A percentile compares a stretch with the other conserved stretches of the same genome.
These are phyloP conservation scores for Fusarium begoniae DNA, from an alignment of 2,329 filamentous ascomycete genomes.

Conservation along the genomic window DNA sequence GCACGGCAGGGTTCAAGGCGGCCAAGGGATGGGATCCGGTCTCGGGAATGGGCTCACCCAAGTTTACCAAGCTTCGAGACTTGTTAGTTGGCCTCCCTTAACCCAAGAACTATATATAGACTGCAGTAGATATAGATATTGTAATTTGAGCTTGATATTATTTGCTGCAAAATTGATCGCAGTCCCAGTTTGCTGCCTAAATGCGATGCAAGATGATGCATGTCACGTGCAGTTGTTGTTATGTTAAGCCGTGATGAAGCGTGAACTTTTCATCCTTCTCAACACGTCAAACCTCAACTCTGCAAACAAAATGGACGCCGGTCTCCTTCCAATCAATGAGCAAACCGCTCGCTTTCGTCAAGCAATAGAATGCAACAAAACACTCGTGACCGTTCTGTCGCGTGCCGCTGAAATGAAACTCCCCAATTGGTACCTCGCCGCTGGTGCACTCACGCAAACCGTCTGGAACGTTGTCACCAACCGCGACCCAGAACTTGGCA, in stretches of 20 bases:
- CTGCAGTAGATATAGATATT: background rate
- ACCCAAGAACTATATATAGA: rapidly evolving
- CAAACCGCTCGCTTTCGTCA: conserved; percentile 39
- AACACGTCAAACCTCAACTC: background rate
- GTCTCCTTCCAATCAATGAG: conserved; percentile 40
- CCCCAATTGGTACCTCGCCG: conserved; percentile 50
- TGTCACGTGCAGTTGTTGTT: conserved; percentile 1
- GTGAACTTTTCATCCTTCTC: conserved; percentile 3
- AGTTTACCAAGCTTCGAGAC: background rate
- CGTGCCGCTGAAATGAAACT: conserved; percentile 41
- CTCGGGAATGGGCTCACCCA: background rate
- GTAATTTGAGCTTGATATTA: background rate
- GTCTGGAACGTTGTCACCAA: conserved; percentile 49
- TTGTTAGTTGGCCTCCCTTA: background rate
- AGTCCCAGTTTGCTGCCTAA: background rate
- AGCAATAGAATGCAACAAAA: conserved; percentile 42
- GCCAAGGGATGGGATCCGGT: conserved; percentile 9
- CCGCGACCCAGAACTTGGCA: conserved; percentile 45
- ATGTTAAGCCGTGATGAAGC: background rate
- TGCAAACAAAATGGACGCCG: conserved; percentile 13
- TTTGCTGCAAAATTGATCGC: background rate
- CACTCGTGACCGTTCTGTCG: conserved; percentile 42
- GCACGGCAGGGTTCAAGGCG: background rate
- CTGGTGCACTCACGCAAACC: conserved; percentile 49
- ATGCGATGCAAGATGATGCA: background rate